These are phyloP conservation scores for Talaromyces sp. DNA, from an alignment of 2,329 filamentous ascomycete species.

Conservation along the genomic window DNA sequence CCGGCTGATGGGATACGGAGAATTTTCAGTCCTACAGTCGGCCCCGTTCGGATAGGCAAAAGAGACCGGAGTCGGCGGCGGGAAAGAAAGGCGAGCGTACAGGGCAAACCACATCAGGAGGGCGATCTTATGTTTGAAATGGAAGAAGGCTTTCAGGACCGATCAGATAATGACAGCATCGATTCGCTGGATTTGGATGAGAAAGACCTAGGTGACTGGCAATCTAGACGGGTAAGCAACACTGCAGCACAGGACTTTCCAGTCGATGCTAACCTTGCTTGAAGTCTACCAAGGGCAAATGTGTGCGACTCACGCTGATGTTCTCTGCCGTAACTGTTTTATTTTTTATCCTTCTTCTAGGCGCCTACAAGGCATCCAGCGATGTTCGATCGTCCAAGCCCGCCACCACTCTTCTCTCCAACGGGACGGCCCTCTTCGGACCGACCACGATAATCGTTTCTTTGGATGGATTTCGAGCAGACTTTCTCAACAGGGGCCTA, in stretches of 20 bases:
- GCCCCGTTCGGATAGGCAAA: slow-evolving; percentile 46
- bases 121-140: slow-evolving; percentile 81
- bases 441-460: slow-evolving; percentile 93
- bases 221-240: slow-evolving; percentile 18
- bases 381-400: slow-evolving; percentile 1
- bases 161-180: slow-evolving; percentile 56
- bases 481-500: slow-evolving; percentile 77
- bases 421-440: slow-evolving; percentile 83
- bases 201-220: slow-evolving; percentile 25
- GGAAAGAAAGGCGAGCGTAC: slow-evolving; percentile 41
- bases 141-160: slow-evolving; percentile 68
- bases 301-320: slow-evolving; percentile 31
- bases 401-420: slow-evolving; percentile 46
- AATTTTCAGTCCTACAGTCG: slow-evolving; percentile 38
- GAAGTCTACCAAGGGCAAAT: slow-evolving; percentile 15
- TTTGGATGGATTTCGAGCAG: slow-evolving; percentile 90
- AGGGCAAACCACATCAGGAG: slow-evolving; percentile 55
- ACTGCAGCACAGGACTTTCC: neutral
- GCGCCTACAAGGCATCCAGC: slow-evolving; percentile 52
- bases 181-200: slow-evolving; percentile 52
- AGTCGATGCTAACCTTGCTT: neutral
- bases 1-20: slow-evolving; percentile 32
- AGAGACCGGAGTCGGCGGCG: slow-evolving; percentile 49
- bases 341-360: slow-evolving; percentile 51
- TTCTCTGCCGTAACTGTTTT: slow-evolving; percentile 45